Evolutionary conservation across 139 green algal species (phyloP).

Genomic region (Choricystis sp.): DNA sequence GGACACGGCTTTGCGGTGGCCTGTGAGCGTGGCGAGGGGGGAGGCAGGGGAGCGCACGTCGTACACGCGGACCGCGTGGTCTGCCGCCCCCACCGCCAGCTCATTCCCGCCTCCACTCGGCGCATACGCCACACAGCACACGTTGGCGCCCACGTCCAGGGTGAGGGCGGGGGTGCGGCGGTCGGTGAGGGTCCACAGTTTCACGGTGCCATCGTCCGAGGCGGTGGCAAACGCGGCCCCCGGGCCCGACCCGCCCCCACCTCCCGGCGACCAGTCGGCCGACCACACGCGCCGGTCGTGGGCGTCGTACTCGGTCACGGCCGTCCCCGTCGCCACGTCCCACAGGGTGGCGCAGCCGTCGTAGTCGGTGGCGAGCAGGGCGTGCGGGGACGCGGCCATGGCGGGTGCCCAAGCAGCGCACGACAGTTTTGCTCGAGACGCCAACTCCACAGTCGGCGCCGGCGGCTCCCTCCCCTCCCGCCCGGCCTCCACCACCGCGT

Average conservation of each 20-base stretch:
- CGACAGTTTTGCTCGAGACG: constrained; percentile 57
- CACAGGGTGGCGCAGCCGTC: constrained; percentile 50
- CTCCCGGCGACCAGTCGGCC: constrained; percentile 47
- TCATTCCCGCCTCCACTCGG: constrained; percentile 32
- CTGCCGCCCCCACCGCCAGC: constrained; percentile 62
- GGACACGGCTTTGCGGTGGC: constrained; percentile 61
- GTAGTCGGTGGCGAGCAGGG: constrained; percentile 58
- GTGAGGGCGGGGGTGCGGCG: constrained; percentile 4
- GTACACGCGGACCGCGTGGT: constrained; percentile 67
- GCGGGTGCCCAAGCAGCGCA: constrained; percentile 56
- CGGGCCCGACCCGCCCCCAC: constrained; percentile 23
- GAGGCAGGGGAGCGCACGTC: constrained; percentile 33
- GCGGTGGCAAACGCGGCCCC: constrained; percentile 35
- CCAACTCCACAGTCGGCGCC: constrained; percentile 55
- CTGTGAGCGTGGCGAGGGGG: constrained; percentile 21
- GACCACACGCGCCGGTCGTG: constrained; percentile 74
- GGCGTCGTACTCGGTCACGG: constrained; percentile 46
- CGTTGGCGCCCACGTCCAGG: constrained; percentile 58
- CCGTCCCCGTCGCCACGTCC: constrained; percentile 34
- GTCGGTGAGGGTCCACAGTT: constrained; percentile 46
- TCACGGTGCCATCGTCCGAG: constrained; percentile 80
- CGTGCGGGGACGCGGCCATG: constrained; percentile 22
- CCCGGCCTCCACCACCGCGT: neutral
- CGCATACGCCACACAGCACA: constrained; percentile 68
- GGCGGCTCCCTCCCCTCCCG: neutral